A percentile compares a stretch with the other conserved stretches of the same genome.
Conservation (phyloP, 2,329 filamentous ascomycete genomes). For the Claviceps sp. region DNA sequence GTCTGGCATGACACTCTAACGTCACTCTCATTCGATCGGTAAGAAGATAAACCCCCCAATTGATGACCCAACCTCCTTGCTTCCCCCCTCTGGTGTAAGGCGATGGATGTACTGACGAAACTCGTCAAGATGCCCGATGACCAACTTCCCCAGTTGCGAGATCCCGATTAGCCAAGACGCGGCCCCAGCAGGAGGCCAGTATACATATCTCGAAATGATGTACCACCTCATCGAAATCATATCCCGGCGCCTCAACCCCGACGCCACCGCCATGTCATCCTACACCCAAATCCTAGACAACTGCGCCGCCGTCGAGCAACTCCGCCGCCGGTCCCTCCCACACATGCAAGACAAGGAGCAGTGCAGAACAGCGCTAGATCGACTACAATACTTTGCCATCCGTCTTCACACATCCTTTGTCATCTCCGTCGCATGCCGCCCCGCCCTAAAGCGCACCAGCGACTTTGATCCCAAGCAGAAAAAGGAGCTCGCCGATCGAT, state of each 20-base stretch:
- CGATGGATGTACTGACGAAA: neutral
- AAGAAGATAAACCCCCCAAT: conserved; percentile 1
- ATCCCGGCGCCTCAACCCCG: conserved; percentile 42
- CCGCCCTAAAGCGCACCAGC: conserved; percentile 43
- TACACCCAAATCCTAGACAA: conserved; percentile 45
- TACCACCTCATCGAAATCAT: conserved; percentile 50
- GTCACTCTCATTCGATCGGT: conserved; percentile 53
- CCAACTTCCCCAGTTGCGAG: conserved; percentile 42
- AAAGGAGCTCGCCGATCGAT: conserved; percentile 39
- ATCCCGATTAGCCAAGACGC: conserved; percentile 33
- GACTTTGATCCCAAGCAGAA: conserved; percentile 39
- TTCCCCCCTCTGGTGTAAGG: neutral
- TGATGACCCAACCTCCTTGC: neutral
- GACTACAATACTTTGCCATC: conserved; percentile 50
- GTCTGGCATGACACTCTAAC: conserved; percentile 55
- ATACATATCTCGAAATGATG: conserved; percentile 51
- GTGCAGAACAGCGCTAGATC: conserved; percentile 50
- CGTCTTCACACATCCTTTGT: conserved; percentile 53
- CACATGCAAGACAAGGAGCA: conserved; percentile 46
- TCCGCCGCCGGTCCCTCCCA: conserved; percentile 32
- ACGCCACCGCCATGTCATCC: conserved; percentile 32
- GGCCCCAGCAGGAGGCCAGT: conserved; percentile 24
- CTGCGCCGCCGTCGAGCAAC: conserved; percentile 39
- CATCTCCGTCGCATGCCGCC: conserved; percentile 50
- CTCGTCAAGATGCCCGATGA: conserved; percentile 41